phyloP scores from a whole-genome alignment of 2,329 filamentous ascomycete genomes.

The Ophiognomonia clavigignenti-juglandacearum region DNA sequence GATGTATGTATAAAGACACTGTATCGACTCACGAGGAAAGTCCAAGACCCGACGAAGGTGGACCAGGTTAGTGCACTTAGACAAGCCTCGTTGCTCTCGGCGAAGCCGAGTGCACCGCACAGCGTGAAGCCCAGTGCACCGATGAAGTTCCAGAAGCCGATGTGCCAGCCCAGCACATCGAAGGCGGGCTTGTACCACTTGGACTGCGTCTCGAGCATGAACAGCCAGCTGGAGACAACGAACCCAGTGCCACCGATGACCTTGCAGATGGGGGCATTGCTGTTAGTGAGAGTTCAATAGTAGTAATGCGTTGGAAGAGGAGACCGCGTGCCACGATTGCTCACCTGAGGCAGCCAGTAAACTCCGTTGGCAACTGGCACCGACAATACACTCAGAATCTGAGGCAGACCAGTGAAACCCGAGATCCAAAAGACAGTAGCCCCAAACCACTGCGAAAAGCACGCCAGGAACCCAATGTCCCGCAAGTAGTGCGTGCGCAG shows the following conservation, averaged over 20 bases:
- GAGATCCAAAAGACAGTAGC: conserved; percentile 62
- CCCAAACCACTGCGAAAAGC: conserved; percentile 48
- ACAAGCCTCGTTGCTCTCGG: conserved; percentile 30
- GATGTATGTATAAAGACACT: fast-evolving
- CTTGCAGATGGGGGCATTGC: conserved; percentile 33
- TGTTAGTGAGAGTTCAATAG: neutral
- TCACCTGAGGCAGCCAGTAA: conserved; percentile 58
- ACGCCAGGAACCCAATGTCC: conserved; percentile 60
- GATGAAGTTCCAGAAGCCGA: conserved; percentile 61
- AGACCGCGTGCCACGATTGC: conserved; percentile 32
- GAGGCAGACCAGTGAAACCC: conserved; percentile 55
- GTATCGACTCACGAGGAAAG: conserved; percentile 36
- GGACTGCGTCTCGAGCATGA: conserved; percentile 62
- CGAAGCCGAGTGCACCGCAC: conserved; percentile 53
- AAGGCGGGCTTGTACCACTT: conserved; percentile 58
- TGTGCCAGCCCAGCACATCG: conserved; percentile 58
- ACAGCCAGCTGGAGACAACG: conserved; percentile 51
- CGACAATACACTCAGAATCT: conserved; percentile 47
- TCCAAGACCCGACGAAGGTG: conserved; percentile 45
- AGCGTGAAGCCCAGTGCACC: conserved; percentile 60
- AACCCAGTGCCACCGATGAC: conserved; percentile 60
- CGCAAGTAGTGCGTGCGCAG: conserved; percentile 55
- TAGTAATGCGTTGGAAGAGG: conserved; percentile 14
- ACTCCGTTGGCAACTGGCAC: conserved; percentile 43
- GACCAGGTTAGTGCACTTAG: conserved; percentile 44